phyloP scores from a whole-genome alignment of 768 basidiomycete genomes.

The Hysterangium stoloniferum region DNA sequence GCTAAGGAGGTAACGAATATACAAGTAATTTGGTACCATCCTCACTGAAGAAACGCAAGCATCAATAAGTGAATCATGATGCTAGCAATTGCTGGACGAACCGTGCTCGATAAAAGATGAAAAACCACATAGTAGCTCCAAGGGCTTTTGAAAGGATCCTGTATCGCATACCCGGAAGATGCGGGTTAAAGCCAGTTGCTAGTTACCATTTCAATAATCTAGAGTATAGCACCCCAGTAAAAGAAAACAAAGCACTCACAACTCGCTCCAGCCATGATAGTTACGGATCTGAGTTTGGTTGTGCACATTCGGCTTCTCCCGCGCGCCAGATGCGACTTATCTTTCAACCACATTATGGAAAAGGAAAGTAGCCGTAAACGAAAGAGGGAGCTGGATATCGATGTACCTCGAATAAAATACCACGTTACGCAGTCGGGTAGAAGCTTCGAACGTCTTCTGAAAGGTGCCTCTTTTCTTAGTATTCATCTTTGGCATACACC shows the following conservation, averaged over 20 bases:
- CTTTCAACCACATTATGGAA: conserved; percentile 12
- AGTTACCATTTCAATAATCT: conserved; percentile 11
- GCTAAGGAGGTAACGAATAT: conserved; percentile 16
- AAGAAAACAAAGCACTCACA: not conserved
- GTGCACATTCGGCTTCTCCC: too few relatives aligned
- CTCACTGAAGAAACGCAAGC: conserved; percentile 37
- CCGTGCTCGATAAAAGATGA: conserved; percentile 94
- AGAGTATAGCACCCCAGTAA: not conserved
- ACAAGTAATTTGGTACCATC: conserved; percentile 73
- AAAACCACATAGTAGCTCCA: conserved; percentile 97
- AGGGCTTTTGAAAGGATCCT: conserved; percentile 76
- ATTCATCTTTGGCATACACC: conserved; percentile 10
- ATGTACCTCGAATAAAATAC: conserved; percentile 30
- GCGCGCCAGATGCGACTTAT: not conserved
- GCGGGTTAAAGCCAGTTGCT: conserved; percentile 75
- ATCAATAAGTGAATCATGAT: conserved; percentile 3
- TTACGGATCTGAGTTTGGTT: too few relatives aligned
- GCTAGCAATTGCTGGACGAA: conserved; percentile 34
- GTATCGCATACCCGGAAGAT: conserved; percentile 71
- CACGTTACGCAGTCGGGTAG: conserved; percentile 24
- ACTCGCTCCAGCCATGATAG: conserved; percentile 11
- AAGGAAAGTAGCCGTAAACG: conserved; percentile 16
- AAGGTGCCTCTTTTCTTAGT: conserved; percentile 25
- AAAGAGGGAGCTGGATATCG: conserved; percentile 19
- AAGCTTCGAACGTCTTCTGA: conserved; percentile 35